Base-by-base conservation (phyloP, 1,284 basidiomycete species). In the Papiliotrema terrestris region DNA sequence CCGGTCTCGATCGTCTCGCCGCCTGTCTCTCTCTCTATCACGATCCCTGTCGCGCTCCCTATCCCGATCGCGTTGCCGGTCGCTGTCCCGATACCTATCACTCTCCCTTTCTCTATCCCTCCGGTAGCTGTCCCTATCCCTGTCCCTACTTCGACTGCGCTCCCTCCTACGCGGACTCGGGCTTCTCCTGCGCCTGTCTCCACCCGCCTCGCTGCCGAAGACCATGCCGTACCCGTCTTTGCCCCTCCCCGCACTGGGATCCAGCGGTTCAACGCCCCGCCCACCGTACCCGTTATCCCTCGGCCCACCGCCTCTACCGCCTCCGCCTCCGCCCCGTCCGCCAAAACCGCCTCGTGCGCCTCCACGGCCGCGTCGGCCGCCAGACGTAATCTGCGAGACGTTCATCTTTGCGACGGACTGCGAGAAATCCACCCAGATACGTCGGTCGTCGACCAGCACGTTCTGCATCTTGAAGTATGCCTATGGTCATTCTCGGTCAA, bases 401-500 rank as follows among this genome's bases (percentile, higher is more conserved):
- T 79, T 79, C 63, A 83, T 76, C 63, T 81, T 80, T 38, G 80
- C 79, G 8, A 99, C 96, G 29, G 91, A 95, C 80, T 96, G 91
- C 2, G 88, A 91, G 79, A 98, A 97, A 77, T 97, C 94, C 59
- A 99, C 95, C 89, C 95, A 98, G 72, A 99, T 98, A 20, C 96
- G 84, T 17, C 59, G 84, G 75, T 99, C 96, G 73, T 99, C 95
- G n/a, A 99, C 89, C 8, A 99, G 80, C 0, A 98, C 95, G 68
- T 97, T 98, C 75, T 98, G 95, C 95, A 99, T 99, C 77, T 98
- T 98, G 80, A 97, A 94, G 76, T 98, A 99, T 15, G 92, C 95
- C 86, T 91, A 50, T 19, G 6, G n/a, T n/a, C n/a, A n/a, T n/a
- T n/a, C n/a, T n/a, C n/a, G n/a, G 22, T 5, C 19, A 45, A 49